Evolutionary conservation across 257 asterid species (phyloP), one percentile per base, ranked within the genome.

Genomic region (Pogostemon cablin): DNA sequence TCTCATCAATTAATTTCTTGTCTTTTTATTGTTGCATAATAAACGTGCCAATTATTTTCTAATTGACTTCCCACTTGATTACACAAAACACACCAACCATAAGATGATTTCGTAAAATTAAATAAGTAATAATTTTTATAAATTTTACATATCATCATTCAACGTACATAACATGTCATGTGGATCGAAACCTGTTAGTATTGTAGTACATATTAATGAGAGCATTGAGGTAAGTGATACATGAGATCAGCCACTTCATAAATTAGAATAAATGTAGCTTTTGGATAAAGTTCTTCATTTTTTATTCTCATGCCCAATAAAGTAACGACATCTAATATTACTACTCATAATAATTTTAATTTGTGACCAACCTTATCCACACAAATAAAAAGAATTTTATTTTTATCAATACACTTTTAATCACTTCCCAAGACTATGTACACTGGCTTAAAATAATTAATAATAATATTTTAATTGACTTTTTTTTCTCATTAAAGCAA

Each of bases 161-260:
- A 25, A 25, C 25, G 32, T 0, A 25, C 32, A 25, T 25, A 25
- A 25, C 32, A 25, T 25, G 32, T 25, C 32, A 25, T 25, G 32
- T 25, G 1, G 32, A 25, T 25, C 32, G 32, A 25, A 25, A 25
- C 32, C 32, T 25, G 1, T 25, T 25, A 25, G 32, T 25, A 0
- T 25, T 25, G 32, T 25, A 25, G 32, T 25, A 25, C 1, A 25
- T 25, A 25, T 25, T 46, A 11, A 47, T 38, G 57, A 49, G 44
- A 62, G 9, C 8, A 39, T 52, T 55, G 3, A 17, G 3, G 49
- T 50, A 41, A 54, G 72, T 54, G 77, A 9, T 53, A 54, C n/a
- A 65, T 73, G 72, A 56, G 62, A 65, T 73, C 43, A 73, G 25
- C 63, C 17, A 60, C 40, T n/a, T 25, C 32, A 25, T 25, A 25